These are phyloP conservation scores for Annona squamosa DNA, from an alignment of 164 flowering plant species.

Conservation along the genomic window DNA sequence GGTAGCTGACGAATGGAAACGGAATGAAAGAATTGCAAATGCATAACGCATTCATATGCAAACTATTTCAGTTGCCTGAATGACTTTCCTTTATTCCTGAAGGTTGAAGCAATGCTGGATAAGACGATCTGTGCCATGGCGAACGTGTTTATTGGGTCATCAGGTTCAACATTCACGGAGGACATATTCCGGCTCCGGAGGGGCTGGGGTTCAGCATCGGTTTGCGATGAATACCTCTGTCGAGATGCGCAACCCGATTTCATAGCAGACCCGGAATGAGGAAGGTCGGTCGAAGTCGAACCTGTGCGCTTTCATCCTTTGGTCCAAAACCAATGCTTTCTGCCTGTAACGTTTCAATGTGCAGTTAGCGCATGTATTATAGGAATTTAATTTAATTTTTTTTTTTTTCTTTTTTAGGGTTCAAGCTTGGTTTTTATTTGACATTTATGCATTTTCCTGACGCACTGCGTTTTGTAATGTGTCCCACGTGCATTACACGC, in stretches of 20 bases:
- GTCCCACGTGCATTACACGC: no score
- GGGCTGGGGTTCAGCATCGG: slow-evolving; percentile 73
- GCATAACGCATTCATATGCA: neutral
- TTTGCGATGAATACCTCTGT: slow-evolving; percentile 88
- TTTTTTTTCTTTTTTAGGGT: no score
- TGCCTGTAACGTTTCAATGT: slow-evolving; percentile 2
- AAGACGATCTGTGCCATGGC: slow-evolving; percentile 88
- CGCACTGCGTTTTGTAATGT: no score
- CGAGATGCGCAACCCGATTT: slow-evolving; percentile 71
- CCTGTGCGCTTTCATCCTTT: neutral
- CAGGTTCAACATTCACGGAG: slow-evolving; percentile 94
- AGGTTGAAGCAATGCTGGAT: slow-evolving; percentile 99
- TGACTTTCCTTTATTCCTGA: slow-evolving; percentile 8
- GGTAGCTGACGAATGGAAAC: neutral
- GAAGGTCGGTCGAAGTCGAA: neutral
- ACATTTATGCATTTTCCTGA: no score
- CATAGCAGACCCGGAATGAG: slow-evolving; percentile 63
- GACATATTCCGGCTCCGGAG: slow-evolving; percentile 79
- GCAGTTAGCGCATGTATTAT: neutral
- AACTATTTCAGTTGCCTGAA: neutral
- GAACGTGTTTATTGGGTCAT: slow-evolving; percentile 69
- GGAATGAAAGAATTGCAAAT: neutral
- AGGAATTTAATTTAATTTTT: no score
- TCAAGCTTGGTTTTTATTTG: no score
- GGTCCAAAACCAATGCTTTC: neutral